A percentile compares a stretch with the other conserved stretches of the same genome.
Conservation (phyloP, 2,329 filamentous ascomycete genomes). For the Venturiaceae sp. region DNA sequence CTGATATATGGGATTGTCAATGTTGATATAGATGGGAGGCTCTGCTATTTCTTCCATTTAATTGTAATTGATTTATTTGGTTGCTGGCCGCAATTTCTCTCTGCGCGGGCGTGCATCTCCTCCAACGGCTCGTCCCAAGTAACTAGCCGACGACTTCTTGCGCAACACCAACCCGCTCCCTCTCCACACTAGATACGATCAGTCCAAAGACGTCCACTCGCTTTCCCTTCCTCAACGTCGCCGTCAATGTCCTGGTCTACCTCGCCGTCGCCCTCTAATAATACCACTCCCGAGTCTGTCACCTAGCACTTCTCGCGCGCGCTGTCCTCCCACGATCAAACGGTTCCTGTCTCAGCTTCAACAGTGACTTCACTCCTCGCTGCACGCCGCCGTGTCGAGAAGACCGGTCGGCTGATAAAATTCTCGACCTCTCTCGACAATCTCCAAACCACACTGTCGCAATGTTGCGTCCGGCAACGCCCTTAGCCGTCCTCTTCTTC, state of each 20-base stretch:
- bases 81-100: too few relatives aligned
- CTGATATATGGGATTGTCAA: too few relatives aligned
- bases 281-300: not conserved
- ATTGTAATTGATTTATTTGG: too few relatives aligned
- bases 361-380: not conserved
- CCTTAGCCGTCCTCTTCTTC: conserved; percentile 76
- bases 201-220: not conserved
- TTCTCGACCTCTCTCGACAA: not conserved
- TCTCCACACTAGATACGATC: too few relatives aligned
- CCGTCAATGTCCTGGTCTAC: not conserved
- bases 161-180: not conserved
- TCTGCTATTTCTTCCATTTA: too few relatives aligned
- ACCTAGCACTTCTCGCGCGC: not conserved
- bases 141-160: too few relatives aligned
- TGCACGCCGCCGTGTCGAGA: not conserved
- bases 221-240: not conserved
- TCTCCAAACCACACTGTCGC: conserved; percentile 19
- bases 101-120: too few relatives aligned
- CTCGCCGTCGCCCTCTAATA: not conserved
- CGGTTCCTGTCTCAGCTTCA: not conserved
- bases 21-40: too few relatives aligned
- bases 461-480: conserved; percentile 88
- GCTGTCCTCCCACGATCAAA: not conserved
- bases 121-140: too few relatives aligned
- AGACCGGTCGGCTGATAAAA: not conserved